Evolutionary conservation across 1,139 yeast species (phyloP), one percentile per base, ranked within the genome.

Genomic region (Diutina pseudorugosa): DNA sequence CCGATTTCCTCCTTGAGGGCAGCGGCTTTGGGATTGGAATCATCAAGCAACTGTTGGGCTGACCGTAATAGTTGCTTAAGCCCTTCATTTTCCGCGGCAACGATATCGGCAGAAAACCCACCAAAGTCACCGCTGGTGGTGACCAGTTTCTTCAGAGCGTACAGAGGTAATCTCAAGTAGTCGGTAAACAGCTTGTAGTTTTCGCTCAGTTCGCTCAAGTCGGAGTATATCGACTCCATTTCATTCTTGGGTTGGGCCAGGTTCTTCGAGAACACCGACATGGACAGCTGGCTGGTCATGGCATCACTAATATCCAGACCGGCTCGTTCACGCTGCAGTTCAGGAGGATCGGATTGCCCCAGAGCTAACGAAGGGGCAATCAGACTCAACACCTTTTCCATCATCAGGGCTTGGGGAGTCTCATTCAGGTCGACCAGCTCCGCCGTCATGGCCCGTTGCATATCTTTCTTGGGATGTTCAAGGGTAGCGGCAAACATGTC

Each of bases 151-250:
- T 27, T 45, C 47, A 43, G 47, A n/a, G 47, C 47, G 47, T 45
- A 45, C 49, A 45, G 49, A 2, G 70, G 68, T 23, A 66, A 55
- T 53, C 65, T 66, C 59, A 67, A 61, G 54, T 61, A 65, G 47
- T 65, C 68, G 7, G 61, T 56, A 48, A 65, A 62, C 14, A 65
- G 55, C 52, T 62, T 63, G 25, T 52, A 58, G 53, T 52, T 56
- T 30, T 57, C 56, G 42, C 60, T 59, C 30, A 55, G 55, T 14
- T 62, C 66, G 53, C 66, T 63, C 41, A 59, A 55, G 36, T 64
- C 68, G 1, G 72, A 67, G 55, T 67, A 68, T 12, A 68, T 64
- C 1, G 71, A 67, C n/a, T 67, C 72, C 40, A 61, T 52, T 53
- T 68, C 72, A 45, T 54, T 57, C 49, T 55, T 57, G 11, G 33